Percentiles rank a stretch among this genome's conserved stretches.
These are phyloP conservation scores for Aristolochia fimbriata DNA, from an alignment of 164 flowering plant genomes.

Conservation along the genomic window DNA sequence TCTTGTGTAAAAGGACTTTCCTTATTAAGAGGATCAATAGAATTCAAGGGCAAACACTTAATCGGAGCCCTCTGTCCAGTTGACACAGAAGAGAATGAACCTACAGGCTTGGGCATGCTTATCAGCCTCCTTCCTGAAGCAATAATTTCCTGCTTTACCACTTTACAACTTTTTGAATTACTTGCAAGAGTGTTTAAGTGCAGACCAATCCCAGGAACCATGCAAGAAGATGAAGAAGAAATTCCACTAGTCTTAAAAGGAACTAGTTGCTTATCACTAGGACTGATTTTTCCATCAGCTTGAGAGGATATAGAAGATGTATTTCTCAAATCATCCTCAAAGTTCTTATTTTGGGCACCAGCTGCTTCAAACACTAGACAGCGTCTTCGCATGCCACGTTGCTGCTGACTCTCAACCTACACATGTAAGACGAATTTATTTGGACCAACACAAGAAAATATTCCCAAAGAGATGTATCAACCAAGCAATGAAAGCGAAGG, in stretches of 20 bases:
- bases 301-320: constrained; percentile 23
- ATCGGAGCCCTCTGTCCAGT: constrained; percentile 24
- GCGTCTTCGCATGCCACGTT: constrained; percentile 78
- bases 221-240: constrained; percentile 39
- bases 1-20: constrained; percentile 29
- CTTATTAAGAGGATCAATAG: constrained; percentile 26
- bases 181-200: constrained; percentile 80
- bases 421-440: neutral
- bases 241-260: constrained; percentile 22
- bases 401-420: constrained; percentile 32
- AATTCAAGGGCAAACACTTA: constrained; percentile 19
- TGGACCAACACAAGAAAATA: neutral
- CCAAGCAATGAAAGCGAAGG: neutral
- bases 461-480: neutral
- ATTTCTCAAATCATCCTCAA: constrained; percentile 26
- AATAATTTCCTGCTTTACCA: constrained; percentile 33
- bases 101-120: constrained; percentile 27
- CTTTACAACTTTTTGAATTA: constrained; percentile 34
- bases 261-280: constrained; percentile 31
- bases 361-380: constrained; percentile 73
- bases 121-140: constrained; percentile 28
- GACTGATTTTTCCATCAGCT: constrained; percentile 27
- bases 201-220: constrained; percentile 83
- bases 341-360: constrained; percentile 42
- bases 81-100: constrained; percentile 24